Evolutionary conservation across 129 eudicot species (phyloP).

Genomic region (Artemisia annua): DNA sequence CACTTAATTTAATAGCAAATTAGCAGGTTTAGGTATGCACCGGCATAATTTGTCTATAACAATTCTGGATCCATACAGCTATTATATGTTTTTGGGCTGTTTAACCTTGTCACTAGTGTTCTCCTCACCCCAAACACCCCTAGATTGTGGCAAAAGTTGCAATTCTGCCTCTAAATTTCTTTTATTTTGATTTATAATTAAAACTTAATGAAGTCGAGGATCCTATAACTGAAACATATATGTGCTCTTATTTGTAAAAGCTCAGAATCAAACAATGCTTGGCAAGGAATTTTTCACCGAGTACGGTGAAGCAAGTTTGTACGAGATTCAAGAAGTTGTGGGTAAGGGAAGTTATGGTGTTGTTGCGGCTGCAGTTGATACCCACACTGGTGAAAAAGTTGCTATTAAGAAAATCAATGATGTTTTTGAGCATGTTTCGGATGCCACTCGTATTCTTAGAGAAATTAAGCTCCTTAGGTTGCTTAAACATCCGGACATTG

Average conservation of each 20-base stretch:
- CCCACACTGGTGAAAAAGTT: conserved; percentile 87
- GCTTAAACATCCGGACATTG: conserved; percentile 83
- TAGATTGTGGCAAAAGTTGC: too few relatives aligned
- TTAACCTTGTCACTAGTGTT: too few relatives aligned
- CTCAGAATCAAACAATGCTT: conserved; percentile 54
- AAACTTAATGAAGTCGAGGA: not conserved
- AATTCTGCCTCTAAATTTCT: too few relatives aligned
- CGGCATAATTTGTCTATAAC: too few relatives aligned
- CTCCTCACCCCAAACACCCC: too few relatives aligned
- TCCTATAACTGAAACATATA: not conserved
- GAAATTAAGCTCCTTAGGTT: conserved; percentile 84
- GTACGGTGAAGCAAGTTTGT: conserved; percentile 85
- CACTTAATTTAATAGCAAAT: too few relatives aligned
- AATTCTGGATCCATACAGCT: too few relatives aligned
- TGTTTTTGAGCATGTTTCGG: conserved; percentile 89
- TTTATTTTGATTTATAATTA: too few relatives aligned
- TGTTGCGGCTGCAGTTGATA: conserved; percentile 89
- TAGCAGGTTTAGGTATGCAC: too few relatives aligned
- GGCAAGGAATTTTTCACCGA: conserved; percentile 94
- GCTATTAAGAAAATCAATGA: conserved; percentile 81
- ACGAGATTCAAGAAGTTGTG: conserved; percentile 83
- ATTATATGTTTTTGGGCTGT: too few relatives aligned
- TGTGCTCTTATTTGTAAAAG: conserved; percentile 4
- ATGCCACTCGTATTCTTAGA: conserved; percentile 86
- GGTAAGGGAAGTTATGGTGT: conserved; percentile 96